A percentile compares a stretch with the other conserved stretches of the same genome.
These are phyloP conservation scores for Capillidium heterosporum DNA, from an alignment of 371 early-diverging fungal genomes.

Conservation along the genomic window DNA sequence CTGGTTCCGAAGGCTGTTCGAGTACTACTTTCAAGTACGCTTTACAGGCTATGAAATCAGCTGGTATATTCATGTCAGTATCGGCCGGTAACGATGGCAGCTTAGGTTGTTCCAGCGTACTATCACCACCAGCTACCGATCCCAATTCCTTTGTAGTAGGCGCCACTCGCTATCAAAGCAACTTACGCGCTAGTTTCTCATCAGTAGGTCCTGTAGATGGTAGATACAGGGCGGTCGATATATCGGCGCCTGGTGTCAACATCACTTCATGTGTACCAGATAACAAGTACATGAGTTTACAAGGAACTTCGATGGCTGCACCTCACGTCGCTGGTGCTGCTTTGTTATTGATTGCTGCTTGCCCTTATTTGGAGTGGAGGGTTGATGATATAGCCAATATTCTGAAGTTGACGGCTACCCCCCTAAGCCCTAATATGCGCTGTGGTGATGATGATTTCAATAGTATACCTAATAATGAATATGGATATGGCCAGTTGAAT, in stretches of 20 bases:
- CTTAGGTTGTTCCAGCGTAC: background rate
- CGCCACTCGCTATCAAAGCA: background rate
- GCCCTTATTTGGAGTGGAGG: background rate
- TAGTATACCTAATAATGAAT: background rate
- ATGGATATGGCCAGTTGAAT: background rate
- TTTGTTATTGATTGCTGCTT: slow-evolving; percentile 1
- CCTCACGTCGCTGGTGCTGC: slow-evolving; percentile 67
- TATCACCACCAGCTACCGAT: background rate
- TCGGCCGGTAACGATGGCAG: background rate
- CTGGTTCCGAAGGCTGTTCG: background rate
- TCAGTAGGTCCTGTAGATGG: background rate
- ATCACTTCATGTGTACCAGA: slow-evolving; percentile 14
- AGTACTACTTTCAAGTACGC: background rate
- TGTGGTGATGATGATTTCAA: background rate
- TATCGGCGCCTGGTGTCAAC: slow-evolving; percentile 15
- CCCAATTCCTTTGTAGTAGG: background rate
- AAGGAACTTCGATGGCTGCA: slow-evolving; percentile 47
- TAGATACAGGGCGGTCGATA: background rate
- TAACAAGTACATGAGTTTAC: too few relatives aligned
- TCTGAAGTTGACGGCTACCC: background rate
- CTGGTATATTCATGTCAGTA: background rate
- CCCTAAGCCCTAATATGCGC: background rate
- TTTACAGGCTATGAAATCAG: background rate
- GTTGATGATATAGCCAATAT: background rate
- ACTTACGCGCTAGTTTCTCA: background rate